Evolutionary conservation across 202 grass and related monocot genomes (phyloP).

Genomic region (Bolboschoenoplectus hybrid): DNA sequence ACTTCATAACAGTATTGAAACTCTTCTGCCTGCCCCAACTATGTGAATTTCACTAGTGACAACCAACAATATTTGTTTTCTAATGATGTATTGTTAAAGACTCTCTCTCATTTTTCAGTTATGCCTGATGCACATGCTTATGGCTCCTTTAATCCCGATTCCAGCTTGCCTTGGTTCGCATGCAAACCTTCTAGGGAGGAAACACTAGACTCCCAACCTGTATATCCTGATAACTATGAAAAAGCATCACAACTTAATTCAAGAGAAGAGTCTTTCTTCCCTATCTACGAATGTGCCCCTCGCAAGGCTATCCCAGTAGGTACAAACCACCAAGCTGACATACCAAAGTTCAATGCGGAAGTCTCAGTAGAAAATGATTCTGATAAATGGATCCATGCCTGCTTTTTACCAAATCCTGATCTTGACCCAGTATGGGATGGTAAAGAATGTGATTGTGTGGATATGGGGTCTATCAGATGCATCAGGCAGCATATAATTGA

Average conservation of each 20-base stretch:
- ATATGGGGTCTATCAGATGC: slow-evolving; percentile 66
- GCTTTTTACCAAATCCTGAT: slow-evolving; percentile 53
- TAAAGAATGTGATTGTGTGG: slow-evolving; percentile 61
- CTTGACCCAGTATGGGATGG: slow-evolving; percentile 40
- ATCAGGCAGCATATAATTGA: slow-evolving; percentile 74
- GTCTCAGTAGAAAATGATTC: slow-evolving; percentile 46
- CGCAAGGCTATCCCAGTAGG: slow-evolving; percentile 68
- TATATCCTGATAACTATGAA: slow-evolving; percentile 48
- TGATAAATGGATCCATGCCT: slow-evolving; percentile 61
- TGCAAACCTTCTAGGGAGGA: slow-evolving; percentile 54
- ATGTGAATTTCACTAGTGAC: not conserved
- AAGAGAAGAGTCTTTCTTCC: slow-evolving; percentile 43
- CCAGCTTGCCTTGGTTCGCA: slow-evolving; percentile 33
- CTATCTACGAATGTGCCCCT: slow-evolving; percentile 41
- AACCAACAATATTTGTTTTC: not conserved
- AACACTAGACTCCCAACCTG: slow-evolving; percentile 47
- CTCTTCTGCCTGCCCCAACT: not conserved
- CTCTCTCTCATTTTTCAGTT: slow-evolving; percentile 14
- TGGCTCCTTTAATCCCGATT: slow-evolving; percentile 35
- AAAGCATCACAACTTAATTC: slow-evolving; percentile 50
- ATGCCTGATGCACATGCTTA: slow-evolving; percentile 36
- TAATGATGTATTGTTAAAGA: not conserved
- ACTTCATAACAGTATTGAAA: not conserved
- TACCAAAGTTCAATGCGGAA: slow-evolving; percentile 55
- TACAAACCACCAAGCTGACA: slow-evolving; percentile 69